Percentiles rank a stretch among this genome's conserved stretches.
These are phyloP conservation scores for Thymus mandschuricus DNA, from an alignment of 257 asterid species.

Conservation along the genomic window DNA sequence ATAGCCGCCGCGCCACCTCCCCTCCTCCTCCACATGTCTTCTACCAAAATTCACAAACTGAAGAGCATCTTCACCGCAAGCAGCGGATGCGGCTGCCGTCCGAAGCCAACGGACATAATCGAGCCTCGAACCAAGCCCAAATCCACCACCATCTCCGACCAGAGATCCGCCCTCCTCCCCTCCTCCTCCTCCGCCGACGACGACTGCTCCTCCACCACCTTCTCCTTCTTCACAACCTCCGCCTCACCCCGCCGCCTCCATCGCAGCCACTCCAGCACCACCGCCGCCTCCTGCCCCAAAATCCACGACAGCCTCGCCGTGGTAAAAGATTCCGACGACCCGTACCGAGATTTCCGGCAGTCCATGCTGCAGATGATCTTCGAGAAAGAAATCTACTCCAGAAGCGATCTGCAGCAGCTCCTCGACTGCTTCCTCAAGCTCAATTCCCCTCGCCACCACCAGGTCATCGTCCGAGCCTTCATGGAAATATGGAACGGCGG, in stretches of 20 bases:
- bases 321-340: conserved; percentile 69
- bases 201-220: conserved; percentile 39
- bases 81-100: conserved; percentile 55
- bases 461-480: conserved; percentile 60
- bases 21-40: conserved; percentile 32
- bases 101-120: conserved; percentile 43
- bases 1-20: conserved; percentile 12
- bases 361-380: conserved; percentile 84
- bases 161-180: background rate
- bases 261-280: background rate
- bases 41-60: conserved; percentile 44
- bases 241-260: conserved; percentile 21
- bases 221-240: conserved; percentile 36
- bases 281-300: conserved; percentile 27
- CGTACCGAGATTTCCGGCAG: conserved; percentile 67
- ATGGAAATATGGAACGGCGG: conserved; percentile 60
- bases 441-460: conserved; percentile 63
- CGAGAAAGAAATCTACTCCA: conserved; percentile 55
- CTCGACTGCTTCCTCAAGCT: conserved; percentile 60
- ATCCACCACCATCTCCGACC: conserved; percentile 22
- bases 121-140: conserved; percentile 42
- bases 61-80: conserved; percentile 40
- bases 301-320: conserved; percentile 61
- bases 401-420: conserved; percentile 65
- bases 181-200: conserved; percentile 40